Percentiles rank a stretch among this genome's conserved stretches.
These are phyloP conservation scores for Eucalyptus tenuipes DNA, from an alignment of 345 rosid genomes.

Conservation along the genomic window DNA sequence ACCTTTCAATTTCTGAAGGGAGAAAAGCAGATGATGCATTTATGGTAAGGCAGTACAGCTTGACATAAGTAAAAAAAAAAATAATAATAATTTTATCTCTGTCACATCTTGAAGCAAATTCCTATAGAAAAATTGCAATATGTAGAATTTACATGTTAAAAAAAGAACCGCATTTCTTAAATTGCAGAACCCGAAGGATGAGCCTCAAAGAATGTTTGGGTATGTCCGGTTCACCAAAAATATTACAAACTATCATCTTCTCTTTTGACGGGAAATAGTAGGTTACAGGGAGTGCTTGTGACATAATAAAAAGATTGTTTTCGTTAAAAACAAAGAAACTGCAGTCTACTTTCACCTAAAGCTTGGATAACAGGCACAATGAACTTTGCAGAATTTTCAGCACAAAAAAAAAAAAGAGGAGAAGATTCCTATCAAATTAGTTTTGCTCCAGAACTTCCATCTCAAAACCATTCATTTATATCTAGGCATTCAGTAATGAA, in stretches of 20 bases:
- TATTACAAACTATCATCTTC: not conserved
- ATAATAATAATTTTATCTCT: not conserved
- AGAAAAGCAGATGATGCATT: not conserved
- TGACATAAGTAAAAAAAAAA: not conserved
- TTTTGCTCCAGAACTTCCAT: not conserved
- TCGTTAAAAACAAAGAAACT: not conserved
- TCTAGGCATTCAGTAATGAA: not conserved
- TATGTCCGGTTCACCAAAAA: not conserved
- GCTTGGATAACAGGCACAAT: not conserved
- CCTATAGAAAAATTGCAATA: not conserved
- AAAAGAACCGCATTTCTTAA: not conserved
- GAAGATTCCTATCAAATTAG: not conserved
- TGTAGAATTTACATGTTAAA: not conserved
- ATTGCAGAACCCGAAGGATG: not conserved
- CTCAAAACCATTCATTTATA: not conserved
- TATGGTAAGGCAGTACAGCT: not conserved
- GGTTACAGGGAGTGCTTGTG: not conserved
- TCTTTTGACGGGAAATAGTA: not conserved
- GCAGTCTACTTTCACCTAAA: not conserved
- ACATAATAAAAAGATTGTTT: not conserved
- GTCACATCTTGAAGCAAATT: not conserved
- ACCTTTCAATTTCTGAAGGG: constrained; percentile 24
- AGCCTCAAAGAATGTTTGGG: not conserved
- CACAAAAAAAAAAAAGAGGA: not conserved
- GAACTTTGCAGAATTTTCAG: not conserved